Percentiles rank a stretch among this genome's conserved stretches.
phyloP scores from a whole-genome alignment of 1,139 yeast species.

The Debaryomyces coudertii region DNA sequence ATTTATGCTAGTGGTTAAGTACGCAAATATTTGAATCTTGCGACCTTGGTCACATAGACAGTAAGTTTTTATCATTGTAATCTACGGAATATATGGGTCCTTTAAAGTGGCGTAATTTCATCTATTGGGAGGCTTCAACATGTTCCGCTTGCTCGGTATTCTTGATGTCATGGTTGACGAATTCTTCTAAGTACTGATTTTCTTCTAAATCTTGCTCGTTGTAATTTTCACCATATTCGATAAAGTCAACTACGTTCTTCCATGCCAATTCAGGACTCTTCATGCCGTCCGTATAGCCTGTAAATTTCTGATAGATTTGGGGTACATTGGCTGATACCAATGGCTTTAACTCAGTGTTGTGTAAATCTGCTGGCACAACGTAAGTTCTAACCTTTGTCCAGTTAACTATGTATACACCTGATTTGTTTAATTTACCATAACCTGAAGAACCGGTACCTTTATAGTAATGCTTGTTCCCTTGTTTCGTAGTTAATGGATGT shows the following conservation, averaged over 20 bases:
- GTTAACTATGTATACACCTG: slow-evolving; percentile 75
- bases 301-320: slow-evolving; percentile 64
- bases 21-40: neutral
- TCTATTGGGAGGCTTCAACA: slow-evolving; percentile 4
- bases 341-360: slow-evolving; percentile 59
- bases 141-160: slow-evolving; percentile 8
- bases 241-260: slow-evolving; percentile 71
- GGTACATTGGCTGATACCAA: slow-evolving; percentile 74
- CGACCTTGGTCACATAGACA: neutral
- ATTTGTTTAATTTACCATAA: slow-evolving; percentile 75
- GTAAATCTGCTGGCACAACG: slow-evolving; percentile 69
- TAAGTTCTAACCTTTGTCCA: slow-evolving; percentile 90
- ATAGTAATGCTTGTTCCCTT: slow-evolving; percentile 91
- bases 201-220: slow-evolving; percentile 43
- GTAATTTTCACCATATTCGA: slow-evolving; percentile 67
- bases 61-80: neutral
- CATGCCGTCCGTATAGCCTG: slow-evolving; percentile 73
- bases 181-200: slow-evolving; percentile 49
- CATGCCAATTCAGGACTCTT: slow-evolving; percentile 75
- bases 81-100: neutral
- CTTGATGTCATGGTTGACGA: slow-evolving; percentile 29
- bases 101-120: neutral
- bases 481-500: slow-evolving; percentile 84
- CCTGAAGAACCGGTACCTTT: slow-evolving; percentile 97
- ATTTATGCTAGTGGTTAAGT: neutral